Evolutionary conservation across 1,139 yeast genomes (phyloP), one percentile per base, ranked within the genome.

Genomic region (Yamadazyma atlantica): DNA sequence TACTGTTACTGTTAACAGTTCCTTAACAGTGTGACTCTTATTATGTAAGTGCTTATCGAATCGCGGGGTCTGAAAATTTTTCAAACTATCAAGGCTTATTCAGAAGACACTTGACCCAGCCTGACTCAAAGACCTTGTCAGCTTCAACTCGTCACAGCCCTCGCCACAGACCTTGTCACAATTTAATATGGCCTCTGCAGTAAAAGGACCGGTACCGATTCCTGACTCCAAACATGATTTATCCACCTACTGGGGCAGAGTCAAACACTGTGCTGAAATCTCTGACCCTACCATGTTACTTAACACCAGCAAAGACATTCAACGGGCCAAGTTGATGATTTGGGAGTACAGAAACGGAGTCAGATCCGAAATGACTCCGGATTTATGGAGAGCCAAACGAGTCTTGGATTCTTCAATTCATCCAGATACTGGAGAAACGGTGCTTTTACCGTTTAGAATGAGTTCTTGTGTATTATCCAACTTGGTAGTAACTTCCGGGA

Each of bases 371-470:
- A 81, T 89, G 79, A 80, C 85, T 2, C 90, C 95, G 2, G 87
- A 82, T 39, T 72, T 92, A 39, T 92, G 98, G 98, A 69, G 78
- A 38, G 95, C 96, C 10, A 92, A 92, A 64, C 80, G 79, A 60
- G 71, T 85, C 17, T 71, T 90, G 53, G 97, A 89, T 60, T 86
- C 96, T 1, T 80, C 96, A 0, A 76, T 88, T 33, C 97, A 90
- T 58, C 97, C 97, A 30, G 98, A 92, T 58, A 92, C 95, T 2
- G 97, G 97, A 1, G 92, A 87, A 53, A 85, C 95, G 3, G 97
- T 92, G 8, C 57, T 87, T 29, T 70, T 92, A 41, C 98, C 98
- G 3, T 92, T 92, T 65, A 78, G 98, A 62, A 92, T 92, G 98
- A 89, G 97, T 14, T 84, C 94, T 25, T 88, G 94, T 66, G 98